Conservation (phyloP, 768 basidiomycete genomes). For the Russula vinacea region DNA sequence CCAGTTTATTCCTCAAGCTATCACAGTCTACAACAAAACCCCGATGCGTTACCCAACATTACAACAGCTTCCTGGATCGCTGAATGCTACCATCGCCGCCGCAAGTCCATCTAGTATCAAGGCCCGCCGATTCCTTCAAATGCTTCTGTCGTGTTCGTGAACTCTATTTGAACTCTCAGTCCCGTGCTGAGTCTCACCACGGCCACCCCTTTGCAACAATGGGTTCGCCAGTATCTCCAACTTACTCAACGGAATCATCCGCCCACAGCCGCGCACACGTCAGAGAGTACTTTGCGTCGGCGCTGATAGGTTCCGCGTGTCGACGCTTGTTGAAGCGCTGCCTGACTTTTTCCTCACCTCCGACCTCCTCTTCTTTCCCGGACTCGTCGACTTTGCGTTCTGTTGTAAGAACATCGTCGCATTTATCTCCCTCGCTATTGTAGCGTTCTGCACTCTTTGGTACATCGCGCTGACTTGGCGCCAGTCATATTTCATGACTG, state of each 20-base stretch:
- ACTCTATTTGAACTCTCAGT: not conserved
- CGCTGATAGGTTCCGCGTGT: not conserved
- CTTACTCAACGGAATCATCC: not conserved
- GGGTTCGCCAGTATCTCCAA: not conserved
- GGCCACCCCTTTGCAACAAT: not conserved
- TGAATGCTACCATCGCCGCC: not conserved
- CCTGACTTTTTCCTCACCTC: not conserved
- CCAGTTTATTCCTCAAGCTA: not conserved
- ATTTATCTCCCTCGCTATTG: not conserved
- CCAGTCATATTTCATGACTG: conserved; percentile 5
- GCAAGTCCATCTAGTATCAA: not conserved
- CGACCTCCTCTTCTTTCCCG: not conserved
- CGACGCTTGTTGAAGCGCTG: conserved; percentile 1
- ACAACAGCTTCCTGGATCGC: not conserved
- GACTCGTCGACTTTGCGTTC: not conserved
- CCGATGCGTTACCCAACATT: not conserved
- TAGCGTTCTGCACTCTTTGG: not conserved
- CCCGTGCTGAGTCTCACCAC: not conserved
- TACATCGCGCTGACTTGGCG: not conserved
- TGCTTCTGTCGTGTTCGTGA: not conserved
- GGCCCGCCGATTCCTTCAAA: not conserved
- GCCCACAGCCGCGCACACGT: not conserved
- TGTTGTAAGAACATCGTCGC: not conserved
- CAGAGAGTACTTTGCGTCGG: conserved; percentile 3
- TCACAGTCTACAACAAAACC: not conserved